Conservation (phyloP, 129 eudicot species). For the Pulicaria dysenterica region DNA sequence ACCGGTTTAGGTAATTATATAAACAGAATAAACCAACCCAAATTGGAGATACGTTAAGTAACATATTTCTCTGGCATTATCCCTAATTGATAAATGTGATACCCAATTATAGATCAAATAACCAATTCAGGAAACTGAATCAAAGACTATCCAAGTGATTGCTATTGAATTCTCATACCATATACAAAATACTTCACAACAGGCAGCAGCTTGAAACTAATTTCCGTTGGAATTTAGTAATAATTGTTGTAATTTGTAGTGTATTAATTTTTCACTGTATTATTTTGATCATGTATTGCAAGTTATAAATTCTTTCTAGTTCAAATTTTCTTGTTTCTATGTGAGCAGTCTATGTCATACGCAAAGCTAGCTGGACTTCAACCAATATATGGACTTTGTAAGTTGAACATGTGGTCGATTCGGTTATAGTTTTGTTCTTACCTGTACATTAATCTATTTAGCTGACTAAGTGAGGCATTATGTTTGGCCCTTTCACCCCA, state of each 20-base stretch:
- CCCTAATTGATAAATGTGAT: too few relatives aligned
- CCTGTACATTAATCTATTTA: slow-evolving; percentile 5
- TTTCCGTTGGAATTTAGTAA: neutral
- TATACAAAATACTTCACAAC: too few relatives aligned
- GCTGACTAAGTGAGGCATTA: slow-evolving; percentile 20
- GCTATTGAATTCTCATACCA: too few relatives aligned
- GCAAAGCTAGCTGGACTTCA: slow-evolving; percentile 99
- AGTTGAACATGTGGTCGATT: slow-evolving; percentile 39
- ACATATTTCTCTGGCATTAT: too few relatives aligned
- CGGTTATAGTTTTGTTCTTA: neutral
- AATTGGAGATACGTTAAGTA: too few relatives aligned
- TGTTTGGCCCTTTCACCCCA: slow-evolving; percentile 40
- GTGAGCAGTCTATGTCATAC: slow-evolving; percentile 86
- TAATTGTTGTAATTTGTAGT: neutral
- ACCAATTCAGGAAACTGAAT: too few relatives aligned
- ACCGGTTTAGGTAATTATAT: too few relatives aligned
- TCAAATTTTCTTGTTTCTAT: slow-evolving; percentile 16
- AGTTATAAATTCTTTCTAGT: neutral
- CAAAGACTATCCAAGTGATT: too few relatives aligned
- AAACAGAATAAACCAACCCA: too few relatives aligned
- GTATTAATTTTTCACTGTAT: neutral
- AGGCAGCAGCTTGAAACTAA: neutral
- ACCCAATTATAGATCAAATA: too few relatives aligned
- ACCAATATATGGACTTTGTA: slow-evolving; percentile 97
- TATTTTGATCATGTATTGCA: neutral